Evolutionary conservation across 768 basidiomycete species (phyloP).

Genomic region (Myochromella boudieri): DNA sequence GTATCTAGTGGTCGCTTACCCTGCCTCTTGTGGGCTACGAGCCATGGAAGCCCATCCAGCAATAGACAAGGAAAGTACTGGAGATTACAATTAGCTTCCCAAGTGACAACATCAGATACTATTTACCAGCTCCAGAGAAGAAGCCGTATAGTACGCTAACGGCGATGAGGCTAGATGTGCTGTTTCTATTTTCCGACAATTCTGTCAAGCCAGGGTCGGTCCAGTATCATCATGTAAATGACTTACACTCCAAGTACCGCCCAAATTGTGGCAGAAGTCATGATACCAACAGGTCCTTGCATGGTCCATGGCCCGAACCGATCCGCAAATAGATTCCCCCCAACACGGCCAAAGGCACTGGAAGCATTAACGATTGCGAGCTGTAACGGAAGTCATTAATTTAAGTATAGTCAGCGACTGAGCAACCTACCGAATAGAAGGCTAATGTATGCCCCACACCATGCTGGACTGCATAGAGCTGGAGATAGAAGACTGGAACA

Average conservation of each 20-base stretch:
- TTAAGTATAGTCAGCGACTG: neutral
- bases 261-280: slow-evolving; percentile 39
- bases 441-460: slow-evolving; percentile 16
- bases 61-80: slow-evolving; percentile 36
- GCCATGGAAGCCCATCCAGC: slow-evolving; percentile 30
- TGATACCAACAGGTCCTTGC: slow-evolving; percentile 31
- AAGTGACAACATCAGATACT: neutral
- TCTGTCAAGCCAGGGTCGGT: slow-evolving; percentile 1
- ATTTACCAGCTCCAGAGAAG: slow-evolving; percentile 45
- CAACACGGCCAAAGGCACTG: slow-evolving; percentile 33
- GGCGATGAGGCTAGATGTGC: slow-evolving; percentile 33
- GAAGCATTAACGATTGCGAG: slow-evolving; percentile 36
- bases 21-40: slow-evolving; percentile 31
- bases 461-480: slow-evolving; percentile 21
- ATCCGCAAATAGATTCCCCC: slow-evolving; percentile 33
- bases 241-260: slow-evolving; percentile 36
- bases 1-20: slow-evolving; percentile 24
- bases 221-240: neutral
- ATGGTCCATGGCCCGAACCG: slow-evolving; percentile 31
- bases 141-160: slow-evolving; percentile 48
- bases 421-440: slow-evolving; percentile 18
- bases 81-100: neutral
- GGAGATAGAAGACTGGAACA: slow-evolving; percentile 7
- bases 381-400: slow-evolving; percentile 15
- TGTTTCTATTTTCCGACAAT: slow-evolving; percentile 24